phyloP scores from a whole-genome alignment of 108 stramenopile genomes.

The Nitzschia palea region DNA sequence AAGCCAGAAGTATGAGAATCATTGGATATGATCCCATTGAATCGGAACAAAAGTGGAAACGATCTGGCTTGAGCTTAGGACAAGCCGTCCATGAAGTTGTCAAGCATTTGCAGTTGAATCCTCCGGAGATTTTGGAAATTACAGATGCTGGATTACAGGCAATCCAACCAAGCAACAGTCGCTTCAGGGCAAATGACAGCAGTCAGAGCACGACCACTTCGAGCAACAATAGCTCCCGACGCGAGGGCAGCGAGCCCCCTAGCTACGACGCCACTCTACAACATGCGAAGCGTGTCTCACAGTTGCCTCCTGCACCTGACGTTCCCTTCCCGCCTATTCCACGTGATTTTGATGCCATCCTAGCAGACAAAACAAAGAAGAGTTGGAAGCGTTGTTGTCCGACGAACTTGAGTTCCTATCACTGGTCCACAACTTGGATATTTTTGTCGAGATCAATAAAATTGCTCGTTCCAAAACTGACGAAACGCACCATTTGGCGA shows the following conservation, averaged over 20 bases:
- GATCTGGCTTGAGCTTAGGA: slow-evolving; percentile 51
- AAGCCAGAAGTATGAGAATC: slow-evolving; percentile 52
- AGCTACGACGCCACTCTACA: slow-evolving; percentile 29
- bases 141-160: slow-evolving; percentile 47
- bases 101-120: slow-evolving; percentile 76
- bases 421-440: slow-evolving; percentile 42
- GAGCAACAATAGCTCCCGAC: neutral
- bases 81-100: slow-evolving; percentile 76
- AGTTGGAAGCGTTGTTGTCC: slow-evolving; percentile 49
- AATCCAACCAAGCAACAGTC: slow-evolving; percentile 42
- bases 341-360: slow-evolving; percentile 39
- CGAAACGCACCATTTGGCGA: slow-evolving; percentile 54
- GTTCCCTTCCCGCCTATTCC: slow-evolving; percentile 61
- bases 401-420: slow-evolving; percentile 51
- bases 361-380: slow-evolving; percentile 50
- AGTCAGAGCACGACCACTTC: neutral
- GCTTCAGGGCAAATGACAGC: neutral
- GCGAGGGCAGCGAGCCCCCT: slow-evolving; percentile 21
- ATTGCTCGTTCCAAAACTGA: slow-evolving; percentile 35
- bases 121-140: slow-evolving; percentile 68
- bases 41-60: slow-evolving; percentile 56
- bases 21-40: slow-evolving; percentile 65
- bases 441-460: slow-evolving; percentile 37
- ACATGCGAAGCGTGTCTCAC: neutral
- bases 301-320: slow-evolving; percentile 17